These are phyloP conservation scores for Teratosphaeria viscida DNA, from an alignment of 2,329 filamentous ascomycete genomes.

Conservation along the genomic window DNA sequence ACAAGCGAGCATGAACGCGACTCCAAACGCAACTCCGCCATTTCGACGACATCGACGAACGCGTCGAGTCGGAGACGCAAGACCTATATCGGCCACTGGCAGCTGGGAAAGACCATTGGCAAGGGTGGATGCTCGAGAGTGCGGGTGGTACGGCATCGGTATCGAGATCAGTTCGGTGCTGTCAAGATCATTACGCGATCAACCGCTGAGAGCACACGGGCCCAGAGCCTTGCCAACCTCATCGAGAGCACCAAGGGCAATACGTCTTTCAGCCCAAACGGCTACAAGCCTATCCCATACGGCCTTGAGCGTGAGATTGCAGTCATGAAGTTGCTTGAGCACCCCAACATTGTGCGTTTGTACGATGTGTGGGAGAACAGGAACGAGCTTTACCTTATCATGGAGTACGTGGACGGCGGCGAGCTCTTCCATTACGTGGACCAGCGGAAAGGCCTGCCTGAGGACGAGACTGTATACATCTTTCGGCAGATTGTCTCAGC, in stretches of 20 bases:
- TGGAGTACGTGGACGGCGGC: conserved; percentile 78
- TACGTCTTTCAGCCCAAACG: conserved; percentile 9
- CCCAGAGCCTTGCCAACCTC: conserved; percentile 73
- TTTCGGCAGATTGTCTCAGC: conserved; percentile 92
- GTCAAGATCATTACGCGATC: conserved; percentile 89
- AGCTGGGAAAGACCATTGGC: conserved; percentile 78
- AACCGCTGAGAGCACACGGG: conserved; percentile 68
- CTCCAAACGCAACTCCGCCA: conserved; percentile 42
- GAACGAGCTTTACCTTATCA: conserved; percentile 85
- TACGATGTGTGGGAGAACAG: conserved; percentile 98
- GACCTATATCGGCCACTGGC: conserved; percentile 86
- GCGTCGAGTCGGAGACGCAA: conserved; percentile 41
- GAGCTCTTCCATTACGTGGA: conserved; percentile 86
- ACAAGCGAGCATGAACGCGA: conserved; percentile 35
- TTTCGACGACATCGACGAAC: conserved; percentile 47
- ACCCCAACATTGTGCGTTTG: conserved; percentile 86
- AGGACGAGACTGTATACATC: conserved; percentile 70
- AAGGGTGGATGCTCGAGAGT: conserved; percentile 85
- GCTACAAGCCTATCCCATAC: conserved; percentile 46
- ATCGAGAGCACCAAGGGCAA: conserved; percentile 56
- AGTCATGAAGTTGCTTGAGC: conserved; percentile 92
- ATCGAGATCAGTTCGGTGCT: conserved; percentile 70
- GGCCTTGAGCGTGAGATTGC: conserved; percentile 91
- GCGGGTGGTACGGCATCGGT: conserved; percentile 67
- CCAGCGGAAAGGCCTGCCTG: conserved; percentile 58